Conservation (phyloP, 1,284 basidiomycete genomes). For the Austroboletus novae-zelandiae region DNA sequence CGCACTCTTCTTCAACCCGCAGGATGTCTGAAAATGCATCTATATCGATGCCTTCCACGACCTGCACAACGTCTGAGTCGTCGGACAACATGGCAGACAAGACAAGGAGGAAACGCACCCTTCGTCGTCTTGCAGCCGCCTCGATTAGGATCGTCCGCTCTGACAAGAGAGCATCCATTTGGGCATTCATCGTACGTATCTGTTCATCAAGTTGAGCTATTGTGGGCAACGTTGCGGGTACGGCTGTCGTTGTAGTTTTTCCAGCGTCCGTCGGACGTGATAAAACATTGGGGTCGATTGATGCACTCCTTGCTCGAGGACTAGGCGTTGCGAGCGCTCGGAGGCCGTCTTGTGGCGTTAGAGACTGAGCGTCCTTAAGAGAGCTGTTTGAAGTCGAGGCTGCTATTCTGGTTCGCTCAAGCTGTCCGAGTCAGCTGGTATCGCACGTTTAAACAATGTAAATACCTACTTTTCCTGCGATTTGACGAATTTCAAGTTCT, state of each 20-base stretch:
- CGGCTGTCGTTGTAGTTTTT: neutral
- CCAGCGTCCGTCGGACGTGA: conserved; percentile 2
- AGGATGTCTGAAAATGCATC: conserved; percentile 22
- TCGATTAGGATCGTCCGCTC: conserved; percentile 36
- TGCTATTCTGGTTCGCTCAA: conserved; percentile 20
- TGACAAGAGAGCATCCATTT: conserved; percentile 36
- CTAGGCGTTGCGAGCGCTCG: neutral
- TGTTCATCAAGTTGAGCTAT: conserved; percentile 34
- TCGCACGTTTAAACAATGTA: neutral
- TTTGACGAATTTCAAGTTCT: conserved; percentile 44
- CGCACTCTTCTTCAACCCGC: conserved; percentile 36
- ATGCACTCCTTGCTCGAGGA: conserved; percentile 23
- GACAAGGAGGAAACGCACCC: conserved; percentile 18
- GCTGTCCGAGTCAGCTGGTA: conserved; percentile 8
- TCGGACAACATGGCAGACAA: neutral
- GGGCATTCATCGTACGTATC: conserved; percentile 33
- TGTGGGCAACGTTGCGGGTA: conserved; percentile 8
- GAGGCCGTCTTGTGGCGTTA: neutral
- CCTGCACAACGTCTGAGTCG: conserved; percentile 5
- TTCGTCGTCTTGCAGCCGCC: conserved; percentile 20
- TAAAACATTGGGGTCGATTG: conserved; percentile 18
- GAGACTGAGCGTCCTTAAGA: neutral
- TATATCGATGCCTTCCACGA: conserved; percentile 14
- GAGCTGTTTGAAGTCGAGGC: conserved; percentile 1
- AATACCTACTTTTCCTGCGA: conserved; percentile 39